These are phyloP conservation scores for Plasmodium malariae DNA, from an alignment of 169 alveolate genomes.

Conservation along the genomic window DNA sequence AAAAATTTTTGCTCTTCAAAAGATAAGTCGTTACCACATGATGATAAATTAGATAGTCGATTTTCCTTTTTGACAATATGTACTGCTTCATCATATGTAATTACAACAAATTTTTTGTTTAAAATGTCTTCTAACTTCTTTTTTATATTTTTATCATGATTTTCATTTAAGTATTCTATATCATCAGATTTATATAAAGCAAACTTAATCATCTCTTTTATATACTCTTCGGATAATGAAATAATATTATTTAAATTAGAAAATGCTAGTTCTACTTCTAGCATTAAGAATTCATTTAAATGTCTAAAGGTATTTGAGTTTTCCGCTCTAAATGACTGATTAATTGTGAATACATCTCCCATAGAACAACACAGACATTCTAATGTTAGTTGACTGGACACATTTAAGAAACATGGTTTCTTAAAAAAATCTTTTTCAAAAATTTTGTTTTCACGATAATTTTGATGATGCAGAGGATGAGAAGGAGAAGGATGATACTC, in stretches of 20 bases:
- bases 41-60: constrained; percentile 87
- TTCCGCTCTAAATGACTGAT: constrained; percentile 99
- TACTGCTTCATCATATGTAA: constrained; percentile 81
- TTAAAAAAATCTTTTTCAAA: constrained; percentile 3
- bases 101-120: constrained; percentile 36
- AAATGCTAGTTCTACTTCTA: constrained; percentile 98
- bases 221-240: constrained; percentile 66
- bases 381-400: constrained; percentile 97
- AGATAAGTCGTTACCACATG: constrained; percentile 87
- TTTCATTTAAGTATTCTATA: constrained; percentile 51
- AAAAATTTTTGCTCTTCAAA: constrained; percentile 85
- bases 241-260: constrained; percentile 84
- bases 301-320: constrained; percentile 97
- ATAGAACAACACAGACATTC: constrained; percentile 96
- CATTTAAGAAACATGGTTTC: constrained; percentile 96
- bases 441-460: constrained; percentile 58
- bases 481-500: background rate
- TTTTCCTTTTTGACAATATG: constrained; percentile 70
- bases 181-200: constrained; percentile 77
- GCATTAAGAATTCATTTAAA: constrained; percentile 99
- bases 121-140: constrained; percentile 24
- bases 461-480: background rate
- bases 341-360: constrained; percentile 97
- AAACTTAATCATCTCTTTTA: constrained; percentile 70
- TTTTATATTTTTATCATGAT: constrained; percentile 43